Evolutionary conservation across 257 asterid genomes (phyloP).

Genomic region (Vinca minor): DNA sequence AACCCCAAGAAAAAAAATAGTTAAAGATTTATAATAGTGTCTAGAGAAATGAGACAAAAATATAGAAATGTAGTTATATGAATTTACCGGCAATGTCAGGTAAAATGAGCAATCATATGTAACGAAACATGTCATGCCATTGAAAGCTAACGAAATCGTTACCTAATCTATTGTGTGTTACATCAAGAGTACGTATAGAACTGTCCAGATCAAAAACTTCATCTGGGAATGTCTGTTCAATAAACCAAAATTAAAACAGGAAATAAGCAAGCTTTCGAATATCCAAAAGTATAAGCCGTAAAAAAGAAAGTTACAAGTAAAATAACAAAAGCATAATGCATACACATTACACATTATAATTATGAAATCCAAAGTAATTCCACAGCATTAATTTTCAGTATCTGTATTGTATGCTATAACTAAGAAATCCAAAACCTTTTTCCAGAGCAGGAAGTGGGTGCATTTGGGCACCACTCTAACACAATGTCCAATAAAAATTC

Average conservation of each 20-base stretch:
- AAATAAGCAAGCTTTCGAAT: no score
- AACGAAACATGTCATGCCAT: neutral
- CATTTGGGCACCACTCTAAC: neutral
- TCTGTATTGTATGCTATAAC: no score
- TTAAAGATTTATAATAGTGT: neutral
- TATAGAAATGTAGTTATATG: neutral
- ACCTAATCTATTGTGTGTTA: constrained; percentile 79
- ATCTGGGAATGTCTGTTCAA: constrained; percentile 70
- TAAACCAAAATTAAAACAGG: constrained; percentile 2
- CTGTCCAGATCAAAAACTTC: constrained; percentile 71
- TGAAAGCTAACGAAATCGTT: constrained; percentile 13
- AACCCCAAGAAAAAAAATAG: neutral
- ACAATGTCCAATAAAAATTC: no score
- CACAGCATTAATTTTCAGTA: neutral
- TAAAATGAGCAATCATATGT: neutral
- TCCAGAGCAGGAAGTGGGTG: no score
- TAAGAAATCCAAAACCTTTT: no score
- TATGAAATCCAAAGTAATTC: neutral
- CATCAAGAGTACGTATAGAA: constrained; percentile 87
- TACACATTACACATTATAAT: neutral
- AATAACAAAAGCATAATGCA: neutral
- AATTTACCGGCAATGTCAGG: neutral
- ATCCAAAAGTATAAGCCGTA: no score
- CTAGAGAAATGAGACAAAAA: neutral
- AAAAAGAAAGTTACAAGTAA: neutral